Base-by-base conservation (phyloP, 1,284 basidiomycete genomes). In the Gymnopus androsaceus region DNA sequence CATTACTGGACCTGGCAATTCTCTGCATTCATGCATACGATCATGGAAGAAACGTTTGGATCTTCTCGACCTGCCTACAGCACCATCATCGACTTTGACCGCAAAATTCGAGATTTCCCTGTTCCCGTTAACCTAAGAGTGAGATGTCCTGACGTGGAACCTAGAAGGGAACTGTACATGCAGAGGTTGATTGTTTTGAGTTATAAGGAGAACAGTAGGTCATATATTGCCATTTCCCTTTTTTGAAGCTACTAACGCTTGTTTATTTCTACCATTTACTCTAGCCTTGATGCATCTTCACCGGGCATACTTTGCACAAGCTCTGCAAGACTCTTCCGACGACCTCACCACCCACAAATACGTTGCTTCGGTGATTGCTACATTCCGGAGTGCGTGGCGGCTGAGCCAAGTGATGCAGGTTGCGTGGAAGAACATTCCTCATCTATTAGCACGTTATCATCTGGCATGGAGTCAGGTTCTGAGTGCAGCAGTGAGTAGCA, bases 351-450 rank as follows among this genome's bases (percentile, higher is more conserved):
- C 75, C 58, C 86, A 89, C 63, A 78, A 76, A 63, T 89, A 83
- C 63, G 76, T 81, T 0, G 81, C 83, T 0, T 90, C 88, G 1
- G 83, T 89, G 1, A 77, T 87, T 67, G 83, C 88, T 0, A 80
- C 82, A 17, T 89, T 86, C 68, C 83, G 85, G 4, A 86, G 84
- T 9, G 83, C 85, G 6, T 88, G 84, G 82, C 72, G 86, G 17
- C 64, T 88, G 23, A 80, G 85, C 38, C 74, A 79, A 40, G 74
- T 72, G 1, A 68, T 84, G 42, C 69, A 70, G 12, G 66, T 74
- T n/a, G 68, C 75, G 1, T 80, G 77, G 67, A 64, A 67, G 21
- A 59, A 64, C 25, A 69, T 72, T 3, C 76, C 80, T 1, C 65
- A 72, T 0, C 61, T 80, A 7, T 61, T 81, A 3, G 68, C 74